These are phyloP conservation scores for Collybiopsis luxurians DNA, from an alignment of 768 basidiomycete genomes.

Conservation along the genomic window DNA sequence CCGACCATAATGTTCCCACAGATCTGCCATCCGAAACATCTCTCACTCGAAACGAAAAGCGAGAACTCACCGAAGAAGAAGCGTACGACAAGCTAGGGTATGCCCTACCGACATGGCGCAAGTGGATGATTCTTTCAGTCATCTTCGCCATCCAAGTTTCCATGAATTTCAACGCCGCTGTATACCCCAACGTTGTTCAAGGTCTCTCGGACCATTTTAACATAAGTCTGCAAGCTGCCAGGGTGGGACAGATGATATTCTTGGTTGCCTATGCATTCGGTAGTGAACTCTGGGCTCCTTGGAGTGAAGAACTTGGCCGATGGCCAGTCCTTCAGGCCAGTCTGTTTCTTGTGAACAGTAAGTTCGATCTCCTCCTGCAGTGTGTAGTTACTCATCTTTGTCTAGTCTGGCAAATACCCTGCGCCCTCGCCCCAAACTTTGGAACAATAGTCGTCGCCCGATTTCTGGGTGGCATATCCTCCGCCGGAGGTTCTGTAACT, in stretches of 20 bases:
- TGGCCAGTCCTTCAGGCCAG: constrained; percentile 12
- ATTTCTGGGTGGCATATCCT: constrained; percentile 10
- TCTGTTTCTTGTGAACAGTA: constrained; percentile 9
- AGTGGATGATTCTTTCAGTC: constrained; percentile 10
- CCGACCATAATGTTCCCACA: too few species aligned
- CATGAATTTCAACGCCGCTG: constrained; percentile 12
- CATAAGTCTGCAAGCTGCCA: constrained; percentile 6
- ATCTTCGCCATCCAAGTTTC: constrained; percentile 12
- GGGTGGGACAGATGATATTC: constrained; percentile 11
- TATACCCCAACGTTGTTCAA: constrained; percentile 9
- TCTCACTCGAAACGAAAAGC: background rate
- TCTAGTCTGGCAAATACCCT: constrained; percentile 11
- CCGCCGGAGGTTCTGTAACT: constrained; percentile 11
- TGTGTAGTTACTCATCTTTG: background rate
- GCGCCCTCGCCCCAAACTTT: constrained; percentile 10
- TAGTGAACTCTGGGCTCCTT: constrained; percentile 12
- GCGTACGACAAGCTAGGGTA: constrained; percentile 6
- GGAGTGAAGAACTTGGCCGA: constrained; percentile 12
- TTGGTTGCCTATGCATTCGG: constrained; percentile 11
- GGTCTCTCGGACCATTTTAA: constrained; percentile 7
- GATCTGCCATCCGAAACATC: too few species aligned
- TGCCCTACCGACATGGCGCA: constrained; percentile 8
- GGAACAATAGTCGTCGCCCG: constrained; percentile 10
- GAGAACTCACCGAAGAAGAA: constrained; percentile 1
- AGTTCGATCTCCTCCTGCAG: background rate